phyloP scores from a whole-genome alignment of 768 basidiomycete species.

The Tephrocybe sp. region DNA sequence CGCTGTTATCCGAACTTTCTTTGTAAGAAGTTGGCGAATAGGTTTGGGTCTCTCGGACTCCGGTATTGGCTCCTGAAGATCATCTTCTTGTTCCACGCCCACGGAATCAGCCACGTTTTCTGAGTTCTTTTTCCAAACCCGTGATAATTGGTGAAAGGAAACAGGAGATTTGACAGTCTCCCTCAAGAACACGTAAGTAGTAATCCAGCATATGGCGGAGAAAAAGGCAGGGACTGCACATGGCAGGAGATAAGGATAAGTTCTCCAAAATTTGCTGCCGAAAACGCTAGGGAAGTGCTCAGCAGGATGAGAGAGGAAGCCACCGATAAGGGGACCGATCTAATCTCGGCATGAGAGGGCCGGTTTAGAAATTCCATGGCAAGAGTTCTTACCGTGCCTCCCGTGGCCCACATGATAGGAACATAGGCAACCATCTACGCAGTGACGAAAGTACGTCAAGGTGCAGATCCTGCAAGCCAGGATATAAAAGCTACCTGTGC shows the following conservation, averaged over 20 bases:
- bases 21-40: slow-evolving; percentile 48
- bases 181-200: slow-evolving; percentile 48
- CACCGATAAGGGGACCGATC: slow-evolving; percentile 55
- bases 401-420: slow-evolving; percentile 45
- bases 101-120: background rate
- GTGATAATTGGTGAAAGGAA: slow-evolving; percentile 19
- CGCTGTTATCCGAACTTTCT: slow-evolving; percentile 54
- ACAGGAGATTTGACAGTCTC: slow-evolving; percentile 38
- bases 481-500: slow-evolving; percentile 38
- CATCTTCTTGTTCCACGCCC: background rate
- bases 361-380: background rate
- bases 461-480: background rate
- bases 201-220: slow-evolving; percentile 48
- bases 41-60: slow-evolving; percentile 32
- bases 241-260: slow-evolving; percentile 64
- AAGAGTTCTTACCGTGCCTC: slow-evolving; percentile 10
- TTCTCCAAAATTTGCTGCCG: slow-evolving; percentile 41
- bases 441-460: background rate
- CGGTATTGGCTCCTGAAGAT: slow-evolving; percentile 5
- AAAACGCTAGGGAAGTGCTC: slow-evolving; percentile 51
- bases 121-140: slow-evolving; percentile 7
- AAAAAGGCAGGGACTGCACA: slow-evolving; percentile 65
- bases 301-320: slow-evolving; percentile 49
- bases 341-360: slow-evolving; percentile 5
- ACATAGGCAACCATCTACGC: slow-evolving; percentile 58